A percentile compares a stretch with the other conserved stretches of the same genome.
Conservation (phyloP, 495 filamentous ascomycete species). For the Aspergillus indologenus region DNA sequence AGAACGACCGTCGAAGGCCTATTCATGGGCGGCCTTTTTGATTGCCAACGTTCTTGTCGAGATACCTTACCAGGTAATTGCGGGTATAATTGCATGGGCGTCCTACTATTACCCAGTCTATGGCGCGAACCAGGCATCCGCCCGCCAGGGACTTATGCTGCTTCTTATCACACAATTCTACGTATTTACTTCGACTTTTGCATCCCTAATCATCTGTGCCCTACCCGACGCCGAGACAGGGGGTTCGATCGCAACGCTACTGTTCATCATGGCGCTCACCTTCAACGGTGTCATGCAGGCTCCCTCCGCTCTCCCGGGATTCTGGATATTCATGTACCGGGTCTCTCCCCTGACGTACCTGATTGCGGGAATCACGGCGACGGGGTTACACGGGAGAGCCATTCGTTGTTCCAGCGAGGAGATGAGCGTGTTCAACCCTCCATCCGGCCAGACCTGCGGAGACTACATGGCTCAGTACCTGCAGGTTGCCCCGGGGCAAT, state of each 20-base stretch:
- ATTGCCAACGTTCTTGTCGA: conserved; percentile 68
- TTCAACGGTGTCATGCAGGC: conserved; percentile 63
- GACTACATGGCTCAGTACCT: conserved; percentile 43
- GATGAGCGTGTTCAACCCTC: conserved; percentile 51
- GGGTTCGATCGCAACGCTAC: conserved; percentile 54
- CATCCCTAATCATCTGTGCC: conserved; percentile 51
- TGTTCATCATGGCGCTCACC: conserved; percentile 58
- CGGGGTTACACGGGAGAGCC: conserved; percentile 40
- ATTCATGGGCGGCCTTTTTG: conserved; percentile 71
- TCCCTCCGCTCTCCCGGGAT: conserved; percentile 48
- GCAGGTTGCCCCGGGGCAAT: conserved; percentile 30
- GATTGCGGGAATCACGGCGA: conserved; percentile 49
- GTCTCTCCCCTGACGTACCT: conserved; percentile 57
- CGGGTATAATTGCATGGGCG: conserved; percentile 57
- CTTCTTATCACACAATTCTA: conserved; percentile 61
- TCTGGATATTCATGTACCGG: conserved; percentile 60
- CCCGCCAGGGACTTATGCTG: conserved; percentile 47
- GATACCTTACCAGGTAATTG: conserved; percentile 64
- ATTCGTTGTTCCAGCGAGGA: conserved; percentile 47
- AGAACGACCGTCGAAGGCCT: conserved; percentile 66
- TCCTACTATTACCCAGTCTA: conserved; percentile 60
- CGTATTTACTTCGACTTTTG: conserved; percentile 68
- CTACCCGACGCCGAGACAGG: conserved; percentile 54
- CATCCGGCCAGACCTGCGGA: conserved; percentile 47
- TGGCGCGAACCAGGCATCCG: conserved; percentile 35